Evolutionary conservation across 768 basidiomycete species (phyloP).

Genomic region (Lactifluus volemus): DNA sequence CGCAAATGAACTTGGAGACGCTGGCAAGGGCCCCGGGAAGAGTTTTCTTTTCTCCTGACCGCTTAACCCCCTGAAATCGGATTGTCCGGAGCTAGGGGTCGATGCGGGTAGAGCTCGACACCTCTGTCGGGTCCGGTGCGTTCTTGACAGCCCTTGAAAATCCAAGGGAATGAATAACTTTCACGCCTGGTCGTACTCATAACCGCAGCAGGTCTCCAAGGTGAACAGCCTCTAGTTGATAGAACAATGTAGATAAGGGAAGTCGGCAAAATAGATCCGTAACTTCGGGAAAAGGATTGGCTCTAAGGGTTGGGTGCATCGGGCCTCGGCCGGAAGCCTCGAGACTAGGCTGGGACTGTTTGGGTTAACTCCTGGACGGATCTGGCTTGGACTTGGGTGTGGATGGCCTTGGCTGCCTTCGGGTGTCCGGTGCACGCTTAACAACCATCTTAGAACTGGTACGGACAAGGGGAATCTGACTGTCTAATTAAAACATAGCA

Average conservation of each 20-base stretch:
- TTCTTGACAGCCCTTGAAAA: constrained; percentile 75
- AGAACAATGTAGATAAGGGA: constrained; percentile 76
- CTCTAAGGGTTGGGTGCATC: constrained; percentile 76
- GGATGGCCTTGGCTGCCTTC: no score
- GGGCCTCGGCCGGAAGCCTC: no score
- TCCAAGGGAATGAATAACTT: constrained; percentile 65
- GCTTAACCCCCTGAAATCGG: no score
- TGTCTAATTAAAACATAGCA: constrained; percentile 81
- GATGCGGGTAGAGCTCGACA: constrained; percentile 69
- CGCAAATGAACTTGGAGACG: constrained; percentile 54
- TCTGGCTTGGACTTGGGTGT: no score
- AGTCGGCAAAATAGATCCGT: constrained; percentile 76
- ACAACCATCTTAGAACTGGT: constrained; percentile 69
- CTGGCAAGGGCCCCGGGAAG: constrained; percentile 66
- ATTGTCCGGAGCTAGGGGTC: no score
- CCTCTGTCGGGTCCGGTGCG: constrained; percentile 63
- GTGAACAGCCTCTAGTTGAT: constrained; percentile 77
- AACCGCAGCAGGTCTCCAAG: constrained; percentile 76
- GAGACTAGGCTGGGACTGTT: no score
- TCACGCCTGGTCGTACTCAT: constrained; percentile 68
- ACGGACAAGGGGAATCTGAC: constrained; percentile 77
- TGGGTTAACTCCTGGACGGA: no score
- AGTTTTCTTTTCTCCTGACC: constrained; percentile 76
- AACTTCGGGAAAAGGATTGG: constrained; percentile 75
- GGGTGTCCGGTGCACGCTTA: no score